phyloP scores from a whole-genome alignment of 768 basidiomycete species.

The Collybia sordida region DNA sequence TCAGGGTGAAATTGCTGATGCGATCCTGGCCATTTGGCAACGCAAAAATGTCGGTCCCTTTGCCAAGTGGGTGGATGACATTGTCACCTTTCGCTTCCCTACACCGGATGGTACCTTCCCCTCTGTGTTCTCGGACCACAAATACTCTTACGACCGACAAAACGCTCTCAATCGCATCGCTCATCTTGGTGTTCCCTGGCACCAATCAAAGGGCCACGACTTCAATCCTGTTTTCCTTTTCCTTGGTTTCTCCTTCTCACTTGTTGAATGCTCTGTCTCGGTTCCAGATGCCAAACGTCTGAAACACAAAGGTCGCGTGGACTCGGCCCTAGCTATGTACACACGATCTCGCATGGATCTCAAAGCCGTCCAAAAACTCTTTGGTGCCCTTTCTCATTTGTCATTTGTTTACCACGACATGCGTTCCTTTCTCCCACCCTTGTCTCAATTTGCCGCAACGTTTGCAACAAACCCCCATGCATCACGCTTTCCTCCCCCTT shows the following conservation, averaged over 20 bases:
- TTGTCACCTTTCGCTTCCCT: constrained; percentile 18
- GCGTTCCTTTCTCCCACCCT: constrained; percentile 20
- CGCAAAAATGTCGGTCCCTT: constrained; percentile 8
- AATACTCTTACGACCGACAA: constrained; percentile 7
- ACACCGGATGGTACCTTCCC: not conserved
- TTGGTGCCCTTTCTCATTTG: too few relatives aligned
- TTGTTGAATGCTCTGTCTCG: constrained; percentile 16
- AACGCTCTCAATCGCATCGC: constrained; percentile 9
- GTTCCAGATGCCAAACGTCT: constrained; percentile 25
- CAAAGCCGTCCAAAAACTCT: too few relatives aligned
- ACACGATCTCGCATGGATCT: too few relatives aligned
- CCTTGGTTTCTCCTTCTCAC: constrained; percentile 29
- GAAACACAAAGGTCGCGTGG: constrained; percentile 15
- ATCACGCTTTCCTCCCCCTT: constrained; percentile 14
- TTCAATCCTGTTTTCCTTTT: constrained; percentile 17
- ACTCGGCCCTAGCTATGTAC: too few relatives aligned
- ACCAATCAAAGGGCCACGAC: constrained; percentile 15
- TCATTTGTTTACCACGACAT: constrained; percentile 10
- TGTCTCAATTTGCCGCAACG: constrained; percentile 23
- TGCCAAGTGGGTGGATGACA: constrained; percentile 29
- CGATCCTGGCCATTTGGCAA: constrained; percentile 19
- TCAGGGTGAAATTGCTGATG: constrained; percentile 22
- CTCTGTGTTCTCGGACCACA: not conserved
- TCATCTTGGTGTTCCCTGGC: constrained; percentile 22
- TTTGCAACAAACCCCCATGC: constrained; percentile 17